phyloP scores from a whole-genome alignment of 1,284 basidiomycete species.

The Cerrena zonata region DNA sequence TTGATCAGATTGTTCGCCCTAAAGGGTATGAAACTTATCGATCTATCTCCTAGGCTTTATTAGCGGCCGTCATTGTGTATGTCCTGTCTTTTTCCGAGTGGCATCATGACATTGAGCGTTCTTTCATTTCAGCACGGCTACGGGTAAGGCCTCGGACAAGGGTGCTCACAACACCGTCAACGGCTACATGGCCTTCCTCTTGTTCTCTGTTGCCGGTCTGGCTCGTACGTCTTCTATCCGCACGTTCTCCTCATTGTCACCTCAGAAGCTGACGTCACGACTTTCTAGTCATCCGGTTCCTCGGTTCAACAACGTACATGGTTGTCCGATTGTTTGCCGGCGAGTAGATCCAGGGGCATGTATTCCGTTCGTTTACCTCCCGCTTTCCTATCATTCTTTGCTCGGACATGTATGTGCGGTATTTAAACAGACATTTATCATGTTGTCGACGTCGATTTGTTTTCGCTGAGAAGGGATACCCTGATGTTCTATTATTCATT shows the following conservation, averaged over 20 bases:
- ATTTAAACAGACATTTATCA: not conserved
- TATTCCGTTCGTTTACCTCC: no score
- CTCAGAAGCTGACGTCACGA: not conserved
- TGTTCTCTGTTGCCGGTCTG: slow-evolving; percentile 81
- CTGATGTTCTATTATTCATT: not conserved
- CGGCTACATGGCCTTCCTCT: slow-evolving; percentile 76
- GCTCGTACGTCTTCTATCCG: slow-evolving; percentile 55
- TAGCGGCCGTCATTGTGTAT: slow-evolving; percentile 70
- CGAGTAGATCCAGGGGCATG: no score
- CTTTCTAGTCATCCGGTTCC: slow-evolving; percentile 67
- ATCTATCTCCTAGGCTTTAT: slow-evolving; percentile 43
- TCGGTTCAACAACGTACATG: slow-evolving; percentile 75
- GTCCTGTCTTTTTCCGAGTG: slow-evolving; percentile 5
- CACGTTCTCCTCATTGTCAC: not conserved
- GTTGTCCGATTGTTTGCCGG: slow-evolving; percentile 78
- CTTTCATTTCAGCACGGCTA: slow-evolving; percentile 39
- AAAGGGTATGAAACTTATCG: not conserved
- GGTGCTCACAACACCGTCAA: slow-evolving; percentile 51
- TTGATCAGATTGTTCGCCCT: slow-evolving; percentile 8
- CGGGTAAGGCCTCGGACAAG: slow-evolving; percentile 36
- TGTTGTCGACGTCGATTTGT: no score
- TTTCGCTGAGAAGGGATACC: not conserved
- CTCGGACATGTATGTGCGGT: not conserved
- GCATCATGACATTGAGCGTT: not conserved
- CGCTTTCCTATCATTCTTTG: no score